Evolutionary conservation across 805 yeast genomes (phyloP), one percentile per base, ranked within the genome.

Genomic region (Wickerhamomyces subpelliculosus): DNA sequence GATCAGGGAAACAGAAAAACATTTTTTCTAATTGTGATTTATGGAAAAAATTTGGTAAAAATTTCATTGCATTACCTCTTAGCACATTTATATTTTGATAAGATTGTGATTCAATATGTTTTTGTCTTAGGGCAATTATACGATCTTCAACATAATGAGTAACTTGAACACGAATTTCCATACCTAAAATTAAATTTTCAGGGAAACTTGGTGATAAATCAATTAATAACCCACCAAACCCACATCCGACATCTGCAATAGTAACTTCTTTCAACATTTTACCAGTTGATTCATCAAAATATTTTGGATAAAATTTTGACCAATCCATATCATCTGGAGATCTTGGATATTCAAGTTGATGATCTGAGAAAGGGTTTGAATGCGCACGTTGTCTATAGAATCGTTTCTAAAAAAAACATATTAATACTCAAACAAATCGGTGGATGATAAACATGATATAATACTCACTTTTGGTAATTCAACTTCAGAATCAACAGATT

Each of bases 1-100:
- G 98, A 62, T 93, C 98, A n/a, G 98, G 98, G 73, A 93, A 93
- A 61, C 98, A 93, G 67, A 93, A 93, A 65, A 93, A 93, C 75
- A 93, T 85, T 68, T 90, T 93, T 25, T 81, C 76, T 36, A 89
- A 65, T 58, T 88, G 97, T 7, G 79, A 78, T 60, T 82, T 82
- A 41, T 71, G 67, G 65, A 93, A 93, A 60, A 93, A 93, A 60
- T 93, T 93, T 18, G 98, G 97, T 45, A 88, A 64, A 55, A 93
- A 93, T 62, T 93, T 93, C 98, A 93, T 93, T 26, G 97, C 93
- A 57, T 93, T 93, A 16, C 94, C 97, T 58, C 98, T 73, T 37
- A 93, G 65, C 4, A 93, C 97, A 21, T 86, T 80, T 29, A 90
- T 83, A 61, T 93, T 93, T 54, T 84, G 88, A 58, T 80, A 93